Evolutionary conservation across 2,329 filamentous ascomycete genomes (phyloP).

Genomic region (Amauroascus niger): DNA sequence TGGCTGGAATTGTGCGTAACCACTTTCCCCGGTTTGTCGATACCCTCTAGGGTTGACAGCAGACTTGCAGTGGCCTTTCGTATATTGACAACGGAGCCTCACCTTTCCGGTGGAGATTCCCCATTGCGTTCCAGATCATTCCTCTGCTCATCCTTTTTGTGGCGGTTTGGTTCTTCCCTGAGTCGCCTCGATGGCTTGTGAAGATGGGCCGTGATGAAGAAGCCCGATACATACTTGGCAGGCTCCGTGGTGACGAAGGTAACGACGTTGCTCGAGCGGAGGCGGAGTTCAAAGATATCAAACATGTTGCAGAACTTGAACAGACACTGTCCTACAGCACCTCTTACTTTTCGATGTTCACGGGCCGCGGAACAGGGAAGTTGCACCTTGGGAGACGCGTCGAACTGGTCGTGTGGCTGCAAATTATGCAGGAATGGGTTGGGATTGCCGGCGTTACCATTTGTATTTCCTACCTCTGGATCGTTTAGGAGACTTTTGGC

Average conservation of each 20-base stretch:
- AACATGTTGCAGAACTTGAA: conserved; percentile 53
- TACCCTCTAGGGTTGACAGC: conserved; percentile 13
- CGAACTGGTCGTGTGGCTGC: conserved; percentile 61
- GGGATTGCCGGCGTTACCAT: conserved; percentile 61
- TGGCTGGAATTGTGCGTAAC: conserved; percentile 48
- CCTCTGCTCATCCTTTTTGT: conserved; percentile 50
- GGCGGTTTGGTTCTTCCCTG: conserved; percentile 57
- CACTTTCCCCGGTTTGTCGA: too few species aligned
- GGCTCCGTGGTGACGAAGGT: conserved; percentile 52
- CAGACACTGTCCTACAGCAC: conserved; percentile 44
- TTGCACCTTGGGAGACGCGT: conserved; percentile 58
- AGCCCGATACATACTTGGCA: conserved; percentile 54
- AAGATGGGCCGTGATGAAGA: conserved; percentile 59
- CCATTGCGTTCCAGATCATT: conserved; percentile 60
- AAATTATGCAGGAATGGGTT: conserved; percentile 62
- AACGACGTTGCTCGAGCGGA: conserved; percentile 46
- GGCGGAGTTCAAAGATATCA: conserved; percentile 59
- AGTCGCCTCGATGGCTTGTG: conserved; percentile 48
- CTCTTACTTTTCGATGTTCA: conserved; percentile 57
- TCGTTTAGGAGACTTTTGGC: conserved; percentile 34
- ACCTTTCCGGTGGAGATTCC: conserved; percentile 57
- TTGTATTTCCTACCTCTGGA: conserved; percentile 26
- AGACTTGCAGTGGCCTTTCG: conserved; percentile 42
- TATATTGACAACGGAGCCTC: conserved; percentile 52
- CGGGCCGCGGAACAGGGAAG: conserved; percentile 55